phyloP scores from a whole-genome alignment of 1,284 basidiomycete species.

The Takashimella tepidaria region DNA sequence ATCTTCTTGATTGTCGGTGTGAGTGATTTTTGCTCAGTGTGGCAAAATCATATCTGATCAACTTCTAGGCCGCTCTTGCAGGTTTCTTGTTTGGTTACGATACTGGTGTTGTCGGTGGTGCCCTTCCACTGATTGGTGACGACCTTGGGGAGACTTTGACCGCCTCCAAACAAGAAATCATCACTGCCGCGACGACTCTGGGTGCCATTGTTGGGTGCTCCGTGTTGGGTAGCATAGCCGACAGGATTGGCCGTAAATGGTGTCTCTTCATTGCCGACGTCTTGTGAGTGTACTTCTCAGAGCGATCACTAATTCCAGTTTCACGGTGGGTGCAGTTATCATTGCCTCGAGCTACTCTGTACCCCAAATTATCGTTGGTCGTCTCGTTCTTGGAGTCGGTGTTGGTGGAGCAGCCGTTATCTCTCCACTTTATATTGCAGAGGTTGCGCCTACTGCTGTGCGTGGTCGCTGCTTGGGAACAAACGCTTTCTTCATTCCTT shows the following conservation, averaged over 20 bases:
- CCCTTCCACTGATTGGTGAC: constrained; percentile 13
- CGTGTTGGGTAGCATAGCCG: constrained; percentile 3
- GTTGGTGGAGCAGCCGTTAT: constrained; percentile 32
- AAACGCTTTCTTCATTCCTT: constrained; percentile 35
- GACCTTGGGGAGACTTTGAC: constrained; percentile 8
- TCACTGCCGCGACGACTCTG: constrained; percentile 7
- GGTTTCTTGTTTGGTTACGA: constrained; percentile 20
- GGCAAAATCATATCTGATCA: too few relatives aligned
- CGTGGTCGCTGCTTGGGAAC: constrained; percentile 28
- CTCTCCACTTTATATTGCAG: constrained; percentile 31
- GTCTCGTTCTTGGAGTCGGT: constrained; percentile 41
- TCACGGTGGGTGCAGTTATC: constrained; percentile 35
- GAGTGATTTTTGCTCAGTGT: neutral
- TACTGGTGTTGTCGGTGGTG: constrained; percentile 18
- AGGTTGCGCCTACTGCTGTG: constrained; percentile 36
- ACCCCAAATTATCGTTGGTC: constrained; percentile 33
- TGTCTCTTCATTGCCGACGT: constrained; percentile 7
- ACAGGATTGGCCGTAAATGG: constrained; percentile 4
- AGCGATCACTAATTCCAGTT: constrained; percentile 2
- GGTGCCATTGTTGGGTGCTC: constrained; percentile 1
- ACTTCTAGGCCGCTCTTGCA: constrained; percentile 12
- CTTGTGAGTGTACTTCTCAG: constrained; percentile 1
- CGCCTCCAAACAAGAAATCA: constrained; percentile 10
- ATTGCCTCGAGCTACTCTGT: constrained; percentile 34
- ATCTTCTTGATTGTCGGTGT: constrained; percentile 3